Base-by-base conservation (phyloP, 202 grass and related monocot genomes). In the Schoenoplectus triqueter region DNA sequence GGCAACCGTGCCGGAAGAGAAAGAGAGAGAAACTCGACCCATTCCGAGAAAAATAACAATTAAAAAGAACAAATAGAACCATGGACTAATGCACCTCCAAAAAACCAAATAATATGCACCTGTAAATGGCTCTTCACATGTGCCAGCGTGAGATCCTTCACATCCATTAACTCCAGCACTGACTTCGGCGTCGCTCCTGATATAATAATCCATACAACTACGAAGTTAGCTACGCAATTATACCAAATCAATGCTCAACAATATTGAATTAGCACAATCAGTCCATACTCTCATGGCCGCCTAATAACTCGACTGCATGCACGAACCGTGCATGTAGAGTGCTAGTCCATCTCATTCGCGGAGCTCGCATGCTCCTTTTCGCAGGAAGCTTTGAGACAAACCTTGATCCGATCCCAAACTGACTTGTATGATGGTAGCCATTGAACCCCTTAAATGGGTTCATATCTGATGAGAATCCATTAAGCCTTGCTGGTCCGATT, bases 51-150 rank as follows among this genome's bases (percentile, higher is more conserved):
- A 39, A 54, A 82, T 68, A 31, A 31, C 31, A 31, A 82, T 54
- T 64, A 80, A 55, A 68, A 40, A 71, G 69, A 87, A 41, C 10
- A 54, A 21, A 21, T 51, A 46, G 52, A 86, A 85, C 49, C 47
- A 51, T 40, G 40, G 2, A 72, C 52, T 20, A 44, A 50, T 47
- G 44, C 73, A 81, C 57, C 13, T 44, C 9, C 21, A 64, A n/a
- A 40, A 68, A 86, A 57, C 46, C 44, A 73, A 51, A 73, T 14
- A 83, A 64, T 54, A 74, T 69, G 49, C 86, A 98, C 96, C 96
- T 98, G 96, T 88, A 98, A 94, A 86, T 98, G 96, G 69, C 96
- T 98, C 89, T 98, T 98, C 59, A 98, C 96, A 95, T 98, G 95
- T 78, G 95, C 95, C 87, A 98, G 91, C 31, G 95, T 98, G 87